phyloP scores from a whole-genome alignment of 2,329 filamentous ascomycete species.

The Talaromyces pinophilus region DNA sequence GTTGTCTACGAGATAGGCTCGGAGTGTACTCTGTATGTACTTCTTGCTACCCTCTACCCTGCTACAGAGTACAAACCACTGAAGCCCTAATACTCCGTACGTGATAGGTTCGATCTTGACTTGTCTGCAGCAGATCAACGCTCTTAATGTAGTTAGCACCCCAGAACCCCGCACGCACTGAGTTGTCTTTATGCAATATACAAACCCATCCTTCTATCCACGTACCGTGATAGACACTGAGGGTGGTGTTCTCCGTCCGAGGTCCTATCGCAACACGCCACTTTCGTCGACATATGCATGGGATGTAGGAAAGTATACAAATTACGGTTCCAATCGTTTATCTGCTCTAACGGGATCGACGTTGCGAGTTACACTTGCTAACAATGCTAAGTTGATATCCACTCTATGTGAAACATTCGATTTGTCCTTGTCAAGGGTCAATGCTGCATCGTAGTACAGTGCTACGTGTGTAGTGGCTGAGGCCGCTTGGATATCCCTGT shows the following conservation, averaged over 20 bases:
- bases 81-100: neutral
- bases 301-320: neutral
- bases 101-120: neutral
- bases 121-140: neutral
- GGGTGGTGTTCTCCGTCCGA: neutral
- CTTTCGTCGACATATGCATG: neutral
- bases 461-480: neutral
- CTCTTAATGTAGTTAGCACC: neutral
- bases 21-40: neutral
- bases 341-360: neutral
- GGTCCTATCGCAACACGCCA: neutral
- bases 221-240: neutral
- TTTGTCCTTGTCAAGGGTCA: neutral
- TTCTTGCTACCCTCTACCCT: neutral
- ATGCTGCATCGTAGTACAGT: neutral
- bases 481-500: neutral
- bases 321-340: neutral
- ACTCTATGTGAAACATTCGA: neutral
- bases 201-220: neutral
- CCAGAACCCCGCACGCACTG: neutral
- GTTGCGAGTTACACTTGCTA: neutral
- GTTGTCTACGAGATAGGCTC: neutral
- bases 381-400: neutral
- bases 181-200: neutral
- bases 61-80: neutral